Evolutionary conservation across 2,329 filamentous ascomycete species (phyloP), one percentile per base, ranked within the genome.

Genomic region (Diaporthe ampelina): DNA sequence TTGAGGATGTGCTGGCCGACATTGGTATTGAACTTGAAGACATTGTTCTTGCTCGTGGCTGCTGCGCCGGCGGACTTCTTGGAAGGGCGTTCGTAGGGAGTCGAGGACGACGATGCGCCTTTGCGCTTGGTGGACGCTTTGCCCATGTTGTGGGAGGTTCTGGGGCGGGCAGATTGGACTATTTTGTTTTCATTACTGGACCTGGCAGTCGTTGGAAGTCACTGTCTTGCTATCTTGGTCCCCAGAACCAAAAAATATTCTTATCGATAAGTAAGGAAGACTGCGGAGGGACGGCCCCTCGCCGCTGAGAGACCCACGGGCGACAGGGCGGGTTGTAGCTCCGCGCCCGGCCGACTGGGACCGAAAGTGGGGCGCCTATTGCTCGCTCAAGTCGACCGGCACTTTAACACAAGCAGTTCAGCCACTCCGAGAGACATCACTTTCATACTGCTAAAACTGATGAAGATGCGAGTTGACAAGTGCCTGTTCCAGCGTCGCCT

Each of bases 11-110:
- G 95, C 82, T 90, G 88, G 79, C 96, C 95, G 78, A 97, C 91
- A 83, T 96, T 88, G 79, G 94, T 97, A 87, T 97, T 98, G 91
- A 98, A 97, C 83, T 97, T 97, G 91, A 98, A 98, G 84, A 98
- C 94, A 79, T 94, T 95, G 86, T 97, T 95, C 80, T 87, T 87
- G 74, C 81, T 80, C 13, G 82, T 79, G 75, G 81, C 72, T 6
- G 74, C 77, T 35, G 77, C 61, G 59, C 76, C 57, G 75, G 73
- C 13, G 70, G 73, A 17, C 29, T 70, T 70, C 76, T 84, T 81
- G 71, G 79, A 73, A 19, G 76, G 75, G 15, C 81, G 81, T 43
- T 83, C 78, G 76, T 83, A 83, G 21, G 85, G 85, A 61, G 80
- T 78, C 11, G 80, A 79, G 74, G 78, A 84, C 67, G 80, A 78